Evolutionary conservation across 2,329 filamentous ascomycete species (phyloP).

Genomic region (Tolypocladium ovalisporum): DNA sequence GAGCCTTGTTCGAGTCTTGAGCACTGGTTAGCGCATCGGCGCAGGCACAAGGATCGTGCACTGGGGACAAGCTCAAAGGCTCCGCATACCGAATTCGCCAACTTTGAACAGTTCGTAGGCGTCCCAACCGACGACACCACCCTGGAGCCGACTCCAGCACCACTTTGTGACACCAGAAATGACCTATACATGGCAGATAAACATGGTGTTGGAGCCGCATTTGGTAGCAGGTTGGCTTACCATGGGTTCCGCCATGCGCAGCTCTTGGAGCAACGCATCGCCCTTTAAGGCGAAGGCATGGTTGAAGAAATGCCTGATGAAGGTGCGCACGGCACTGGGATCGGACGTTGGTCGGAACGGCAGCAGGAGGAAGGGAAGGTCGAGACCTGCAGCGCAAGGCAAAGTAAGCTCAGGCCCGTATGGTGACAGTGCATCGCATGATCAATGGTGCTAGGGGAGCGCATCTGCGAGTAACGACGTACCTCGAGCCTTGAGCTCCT

Average conservation of each 20-base stretch:
- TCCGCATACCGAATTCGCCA: slow-evolving; percentile 68
- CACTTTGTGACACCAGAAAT: slow-evolving; percentile 92
- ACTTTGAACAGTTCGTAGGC: slow-evolving; percentile 93
- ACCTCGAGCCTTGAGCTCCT: slow-evolving; percentile 93
- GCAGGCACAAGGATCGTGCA: neutral
- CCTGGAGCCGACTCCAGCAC: slow-evolving; percentile 91
- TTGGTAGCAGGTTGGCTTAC: slow-evolving; percentile 38
- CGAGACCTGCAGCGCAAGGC: slow-evolving; percentile 50
- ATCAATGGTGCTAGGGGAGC: neutral
- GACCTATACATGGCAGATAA: slow-evolving; percentile 42
- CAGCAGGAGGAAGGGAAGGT: slow-evolving; percentile 84
- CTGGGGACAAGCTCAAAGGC: neutral
- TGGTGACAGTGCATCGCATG: neutral
- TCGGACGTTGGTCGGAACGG: slow-evolving; percentile 92
- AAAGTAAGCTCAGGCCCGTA: neutral
- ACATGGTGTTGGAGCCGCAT: neutral
- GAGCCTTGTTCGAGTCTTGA: slow-evolving; percentile 78
- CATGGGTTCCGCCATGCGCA: slow-evolving; percentile 89
- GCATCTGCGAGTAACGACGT: slow-evolving; percentile 21
- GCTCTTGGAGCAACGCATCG: slow-evolving; percentile 66
- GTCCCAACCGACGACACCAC: slow-evolving; percentile 92
- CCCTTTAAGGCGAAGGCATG: slow-evolving; percentile 53
- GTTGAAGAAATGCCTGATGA: slow-evolving; percentile 87
- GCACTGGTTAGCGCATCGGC: neutral
- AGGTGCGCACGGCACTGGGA: slow-evolving; percentile 81